phyloP scores from a whole-genome alignment of 176 grass and related monocot genomes.

The Triticum timopheevii region DNA sequence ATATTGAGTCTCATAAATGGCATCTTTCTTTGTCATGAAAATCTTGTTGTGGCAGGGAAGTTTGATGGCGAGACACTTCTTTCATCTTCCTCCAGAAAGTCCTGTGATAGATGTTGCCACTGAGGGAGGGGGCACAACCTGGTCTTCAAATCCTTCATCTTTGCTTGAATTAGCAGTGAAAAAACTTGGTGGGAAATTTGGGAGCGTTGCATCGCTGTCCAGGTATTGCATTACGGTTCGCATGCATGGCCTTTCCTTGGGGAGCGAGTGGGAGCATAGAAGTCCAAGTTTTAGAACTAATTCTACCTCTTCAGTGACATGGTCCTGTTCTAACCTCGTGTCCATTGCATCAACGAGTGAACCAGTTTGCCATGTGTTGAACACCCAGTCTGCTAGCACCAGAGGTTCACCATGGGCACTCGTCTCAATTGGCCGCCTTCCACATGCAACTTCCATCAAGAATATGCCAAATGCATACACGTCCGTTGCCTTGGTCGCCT shows the following conservation, averaged over 20 bases:
- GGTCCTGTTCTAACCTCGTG: neutral
- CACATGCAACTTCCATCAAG: slow-evolving; percentile 12
- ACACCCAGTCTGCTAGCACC: neutral
- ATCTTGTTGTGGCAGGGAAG: neutral
- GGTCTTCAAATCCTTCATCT: neutral
- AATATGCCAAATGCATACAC: slow-evolving; percentile 19
- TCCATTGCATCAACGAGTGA: neutral
- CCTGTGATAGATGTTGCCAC: neutral
- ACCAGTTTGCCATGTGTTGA: neutral
- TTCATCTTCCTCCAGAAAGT: neutral
- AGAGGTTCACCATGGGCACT: neutral
- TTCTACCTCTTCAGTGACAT: neutral
- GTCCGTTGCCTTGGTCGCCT: slow-evolving; percentile 12
- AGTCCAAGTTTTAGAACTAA: slow-evolving; percentile 16
- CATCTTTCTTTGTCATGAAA: neutral
- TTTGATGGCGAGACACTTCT: neutral
- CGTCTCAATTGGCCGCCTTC: neutral
- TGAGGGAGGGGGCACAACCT: neutral
- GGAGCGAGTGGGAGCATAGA: neutral
- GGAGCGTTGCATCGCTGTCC: neutral
- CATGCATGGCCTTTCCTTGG: neutral
- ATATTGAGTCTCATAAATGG: neutral
- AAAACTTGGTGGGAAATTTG: neutral
- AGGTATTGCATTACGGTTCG: slow-evolving; percentile 13
- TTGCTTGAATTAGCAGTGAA: slow-evolving; percentile 2